Percentiles rank a stretch among this genome's conserved stretches.
phyloP scores from a whole-genome alignment of 1,139 yeast species.

The Ogataea hybrid region DNA sequence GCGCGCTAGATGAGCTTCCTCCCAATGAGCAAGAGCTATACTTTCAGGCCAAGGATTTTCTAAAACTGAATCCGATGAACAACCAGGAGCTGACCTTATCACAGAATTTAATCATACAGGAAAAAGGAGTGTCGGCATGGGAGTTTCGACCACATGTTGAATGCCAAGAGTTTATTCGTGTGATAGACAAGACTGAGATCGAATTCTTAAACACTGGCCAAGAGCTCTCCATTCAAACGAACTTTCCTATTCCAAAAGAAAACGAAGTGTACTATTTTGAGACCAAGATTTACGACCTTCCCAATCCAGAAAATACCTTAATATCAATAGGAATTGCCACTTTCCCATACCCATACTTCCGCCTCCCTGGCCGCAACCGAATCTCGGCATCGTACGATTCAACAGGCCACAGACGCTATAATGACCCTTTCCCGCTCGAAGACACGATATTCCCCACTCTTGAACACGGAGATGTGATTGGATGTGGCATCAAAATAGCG shows the following conservation, averaged over 20 bases:
- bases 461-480: conserved; percentile 62
- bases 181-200: conserved; percentile 76
- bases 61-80: too few relatives aligned
- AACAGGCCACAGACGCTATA: conserved; percentile 48
- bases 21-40: too few relatives aligned
- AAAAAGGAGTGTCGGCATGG: too few relatives aligned
- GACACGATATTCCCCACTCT: conserved; percentile 44
- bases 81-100: too few relatives aligned
- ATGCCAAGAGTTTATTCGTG: too few relatives aligned
- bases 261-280: conserved; percentile 93
- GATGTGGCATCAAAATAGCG: conserved; percentile 61
- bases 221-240: conserved; percentile 78
- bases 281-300: conserved; percentile 62
- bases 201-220: conserved; percentile 66
- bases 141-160: too few relatives aligned
- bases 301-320: conserved; percentile 42
- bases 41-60: too few relatives aligned
- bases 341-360: conserved; percentile 57
- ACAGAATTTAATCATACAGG: too few relatives aligned
- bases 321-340: conserved; percentile 44
- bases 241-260: conserved; percentile 79
- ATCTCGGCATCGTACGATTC: conserved; percentile 51
- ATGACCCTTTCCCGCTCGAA: conserved; percentile 47
- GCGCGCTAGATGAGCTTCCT: too few relatives aligned
- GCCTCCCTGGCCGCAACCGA: conserved; percentile 56